Percentiles rank a stretch among this genome's conserved stretches.
Conservation (phyloP, 257 asterid genomes). For the Fraxinus cuspidata region DNA sequence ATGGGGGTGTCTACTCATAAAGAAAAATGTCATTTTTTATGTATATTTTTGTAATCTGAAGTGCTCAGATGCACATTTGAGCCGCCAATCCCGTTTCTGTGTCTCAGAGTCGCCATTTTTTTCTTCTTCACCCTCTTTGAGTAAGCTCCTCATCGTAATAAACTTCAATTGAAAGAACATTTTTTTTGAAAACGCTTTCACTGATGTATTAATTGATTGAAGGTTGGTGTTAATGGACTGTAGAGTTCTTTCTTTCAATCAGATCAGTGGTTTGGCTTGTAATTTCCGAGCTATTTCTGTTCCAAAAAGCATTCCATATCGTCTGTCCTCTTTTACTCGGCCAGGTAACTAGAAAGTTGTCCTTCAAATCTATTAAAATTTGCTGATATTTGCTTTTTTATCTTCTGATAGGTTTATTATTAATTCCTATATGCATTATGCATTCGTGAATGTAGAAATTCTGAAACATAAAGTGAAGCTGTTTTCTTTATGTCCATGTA, state of each 20-base stretch:
- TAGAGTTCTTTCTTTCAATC: conserved; percentile 54
- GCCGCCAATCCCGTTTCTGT: not conserved
- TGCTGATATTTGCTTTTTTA: not conserved
- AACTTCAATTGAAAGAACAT: not conserved
- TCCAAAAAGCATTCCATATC: conserved; percentile 26
- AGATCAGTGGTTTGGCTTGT: conserved; percentile 39
- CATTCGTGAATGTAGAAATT: not conserved
- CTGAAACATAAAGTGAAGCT: not conserved
- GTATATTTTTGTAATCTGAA: not conserved
- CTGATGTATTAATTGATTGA: conserved; percentile 27
- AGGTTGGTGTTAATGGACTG: conserved; percentile 67
- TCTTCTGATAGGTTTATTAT: not conserved
- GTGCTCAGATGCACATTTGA: not conserved
- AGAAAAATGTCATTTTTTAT: not conserved
- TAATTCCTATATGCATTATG: not conserved
- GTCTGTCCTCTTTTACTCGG: conserved; percentile 27
- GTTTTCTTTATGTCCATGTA: not conserved
- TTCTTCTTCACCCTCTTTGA: not conserved
- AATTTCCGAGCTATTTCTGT: conserved; percentile 30
- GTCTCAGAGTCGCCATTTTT: not conserved
- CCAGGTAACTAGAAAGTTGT: conserved; percentile 37
- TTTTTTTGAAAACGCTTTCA: not conserved
- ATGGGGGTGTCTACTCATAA: not conserved
- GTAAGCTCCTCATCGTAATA: not conserved
- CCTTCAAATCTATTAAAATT: not conserved